phyloP scores from a whole-genome alignment of 495 filamentous ascomycete genomes.

The Haplographium delicatum region DNA sequence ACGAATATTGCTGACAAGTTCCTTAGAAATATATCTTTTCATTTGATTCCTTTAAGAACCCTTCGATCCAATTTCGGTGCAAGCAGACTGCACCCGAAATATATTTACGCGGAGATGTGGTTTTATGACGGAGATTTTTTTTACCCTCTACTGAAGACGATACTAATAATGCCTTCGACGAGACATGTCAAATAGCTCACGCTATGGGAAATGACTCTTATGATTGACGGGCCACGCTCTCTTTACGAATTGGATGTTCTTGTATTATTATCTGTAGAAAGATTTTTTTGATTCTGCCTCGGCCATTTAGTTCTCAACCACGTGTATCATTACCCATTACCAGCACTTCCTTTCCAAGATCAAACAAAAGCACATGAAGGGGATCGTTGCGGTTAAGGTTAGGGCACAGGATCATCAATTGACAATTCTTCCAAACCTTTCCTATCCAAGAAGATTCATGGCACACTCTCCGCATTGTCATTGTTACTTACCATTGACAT shows the following conservation, averaged over 20 bases:
- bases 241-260: neutral
- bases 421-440: too few species aligned
- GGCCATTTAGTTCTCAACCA: too few species aligned
- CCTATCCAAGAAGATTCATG: too few species aligned
- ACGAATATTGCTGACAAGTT: neutral
- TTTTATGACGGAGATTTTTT: conserved; percentile 10
- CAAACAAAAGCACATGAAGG: neutral
- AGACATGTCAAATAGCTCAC: neutral
- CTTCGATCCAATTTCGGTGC: conserved; percentile 1
- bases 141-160: too few species aligned
- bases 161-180: neutral
- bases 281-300: too few species aligned
- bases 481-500: too few species aligned
- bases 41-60: conserved; percentile 6
- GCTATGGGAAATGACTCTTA: neutral
- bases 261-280: too few species aligned
- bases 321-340: too few species aligned
- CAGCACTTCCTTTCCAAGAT: neutral
- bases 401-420: too few species aligned
- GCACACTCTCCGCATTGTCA: too few species aligned
- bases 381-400: neutral
- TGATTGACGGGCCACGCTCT: conserved; percentile 1
- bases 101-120: conserved; percentile 1
- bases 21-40: conserved; percentile 5
- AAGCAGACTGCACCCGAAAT: neutral